Base-by-base conservation (phyloP, 1,139 yeast species). In the Suhomyces chickasaworum region DNA sequence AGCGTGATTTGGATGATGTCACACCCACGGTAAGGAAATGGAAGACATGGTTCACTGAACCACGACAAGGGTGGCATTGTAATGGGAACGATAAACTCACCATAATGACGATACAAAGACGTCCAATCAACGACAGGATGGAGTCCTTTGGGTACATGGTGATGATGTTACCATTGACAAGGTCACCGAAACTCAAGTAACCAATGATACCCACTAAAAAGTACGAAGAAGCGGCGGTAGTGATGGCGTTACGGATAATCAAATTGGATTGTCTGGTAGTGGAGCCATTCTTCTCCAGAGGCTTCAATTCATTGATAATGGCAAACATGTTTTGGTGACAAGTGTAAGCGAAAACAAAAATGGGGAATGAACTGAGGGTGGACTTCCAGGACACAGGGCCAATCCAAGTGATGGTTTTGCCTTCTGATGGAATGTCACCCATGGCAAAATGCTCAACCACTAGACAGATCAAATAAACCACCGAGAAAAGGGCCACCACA, bases 311-410 rank as follows among this genome's bases (percentile, higher is more conserved):
- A 60, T 90, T 89, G 58, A 90, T 80, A 45, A 91, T 87, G 8
- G 96, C 85, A 65, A 88, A 91, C 84, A 93, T 86, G 61, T 86
- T 93, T 70, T 93, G 97, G 54, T 93, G 95, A 52, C 98, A 95
- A 0, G 98, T 91, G 65, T 83, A 95, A 3, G 98, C 98, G 70
- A 95, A 89, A 15, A 93, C 87, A 48, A 93, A 81, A 54, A 93
- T 86, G n/a, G 97, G 95, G 58, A 93, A 81, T 4, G 96, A 70
- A 23, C 68, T 55, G 45, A 75, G 59, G 6, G 79, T 73, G 18
- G 63, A 58, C 44, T 61, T 64, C 53, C 66, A 49, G 13, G 76
- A 69, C 18, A 68, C 56, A 0, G 79, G 79, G 5, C 79, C 78
- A 30, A 65, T 37, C 58, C 64, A 61, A 41, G 64, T 66, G 21